Evolutionary conservation across 139 green algal genomes (phyloP).

Genomic region (Mesotaenium endlicherianum): DNA sequence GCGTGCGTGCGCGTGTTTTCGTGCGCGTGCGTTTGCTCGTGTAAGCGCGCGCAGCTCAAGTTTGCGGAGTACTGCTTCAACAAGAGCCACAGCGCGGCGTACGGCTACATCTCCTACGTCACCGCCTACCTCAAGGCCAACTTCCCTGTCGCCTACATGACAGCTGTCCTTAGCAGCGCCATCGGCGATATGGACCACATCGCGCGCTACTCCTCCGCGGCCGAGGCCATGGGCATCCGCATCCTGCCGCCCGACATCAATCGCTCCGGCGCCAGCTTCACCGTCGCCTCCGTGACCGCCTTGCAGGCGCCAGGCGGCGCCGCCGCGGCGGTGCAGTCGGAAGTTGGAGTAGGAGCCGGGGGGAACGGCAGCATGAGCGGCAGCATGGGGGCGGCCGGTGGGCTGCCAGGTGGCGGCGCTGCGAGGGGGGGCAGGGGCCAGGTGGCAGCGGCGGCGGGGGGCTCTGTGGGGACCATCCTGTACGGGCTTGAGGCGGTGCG

Average conservation of each 20-base stretch:
- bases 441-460: background rate
- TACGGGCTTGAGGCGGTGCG: conserved; percentile 24
- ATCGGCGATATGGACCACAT: conserved; percentile 12
- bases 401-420: background rate
- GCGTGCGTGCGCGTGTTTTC: no score
- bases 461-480: background rate
- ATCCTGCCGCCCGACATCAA: conserved; percentile 33
- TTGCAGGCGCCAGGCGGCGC: background rate
- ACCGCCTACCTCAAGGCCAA: conserved; percentile 47
- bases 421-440: background rate
- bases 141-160: conserved; percentile 36
- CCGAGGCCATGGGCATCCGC: background rate
- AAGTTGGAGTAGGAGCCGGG: background rate
- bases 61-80: conserved; percentile 49
- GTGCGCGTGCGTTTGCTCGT: no score
- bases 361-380: background rate
- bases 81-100: conserved; percentile 44
- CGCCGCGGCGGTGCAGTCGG: background rate
- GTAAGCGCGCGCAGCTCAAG: conserved; percentile 3
- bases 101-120: conserved; percentile 43
- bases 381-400: background rate
- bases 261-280: conserved; percentile 6
- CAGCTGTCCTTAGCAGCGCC: conserved; percentile 30
- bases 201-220: conserved; percentile 7
- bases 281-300: no score